Evolutionary conservation across 306 rosid genomes (phyloP).

Genomic region (Sphenostylis stenocarpa): DNA sequence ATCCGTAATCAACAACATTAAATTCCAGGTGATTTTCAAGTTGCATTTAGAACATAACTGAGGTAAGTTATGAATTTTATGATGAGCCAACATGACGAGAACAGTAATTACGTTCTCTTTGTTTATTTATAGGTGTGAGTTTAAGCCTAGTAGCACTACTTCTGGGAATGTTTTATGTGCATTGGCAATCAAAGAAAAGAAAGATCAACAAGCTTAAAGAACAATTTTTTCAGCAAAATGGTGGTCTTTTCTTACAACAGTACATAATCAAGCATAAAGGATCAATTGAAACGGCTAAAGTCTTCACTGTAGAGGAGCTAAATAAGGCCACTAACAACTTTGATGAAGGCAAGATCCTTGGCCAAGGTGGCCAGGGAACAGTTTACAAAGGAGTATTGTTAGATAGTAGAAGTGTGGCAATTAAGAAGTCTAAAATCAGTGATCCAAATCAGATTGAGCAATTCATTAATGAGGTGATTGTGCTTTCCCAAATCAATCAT

Average conservation of each 20-base stretch:
- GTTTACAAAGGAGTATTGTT: constrained; percentile 40
- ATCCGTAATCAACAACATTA: not conserved
- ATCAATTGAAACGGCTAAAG: not conserved
- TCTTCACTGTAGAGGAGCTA: constrained; percentile 39
- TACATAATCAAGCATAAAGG: constrained; percentile 23
- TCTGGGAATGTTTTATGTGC: constrained; percentile 19
- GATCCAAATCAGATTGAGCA: constrained; percentile 44
- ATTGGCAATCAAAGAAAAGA: constrained; percentile 30
- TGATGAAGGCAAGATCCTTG: constrained; percentile 25
- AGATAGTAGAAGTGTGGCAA: constrained; percentile 30
- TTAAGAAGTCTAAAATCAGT: constrained; percentile 46
- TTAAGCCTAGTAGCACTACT: constrained; percentile 13
- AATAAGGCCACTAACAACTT: constrained; percentile 45
- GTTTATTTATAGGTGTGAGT: constrained; percentile 21
- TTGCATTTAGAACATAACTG: not conserved
- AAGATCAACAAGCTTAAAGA: constrained; percentile 31
- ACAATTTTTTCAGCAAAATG: constrained; percentile 43
- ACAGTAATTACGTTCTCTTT: not conserved
- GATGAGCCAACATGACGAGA: not conserved
- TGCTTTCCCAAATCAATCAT: constrained; percentile 50
- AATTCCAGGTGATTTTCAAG: not conserved
- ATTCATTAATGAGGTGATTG: constrained; percentile 49
- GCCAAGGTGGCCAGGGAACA: constrained; percentile 47
- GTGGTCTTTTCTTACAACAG: constrained; percentile 41
- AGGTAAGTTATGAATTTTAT: not conserved